Base-by-base conservation (phyloP, 345 rosid genomes). In the Hypericum androsaemum region DNA sequence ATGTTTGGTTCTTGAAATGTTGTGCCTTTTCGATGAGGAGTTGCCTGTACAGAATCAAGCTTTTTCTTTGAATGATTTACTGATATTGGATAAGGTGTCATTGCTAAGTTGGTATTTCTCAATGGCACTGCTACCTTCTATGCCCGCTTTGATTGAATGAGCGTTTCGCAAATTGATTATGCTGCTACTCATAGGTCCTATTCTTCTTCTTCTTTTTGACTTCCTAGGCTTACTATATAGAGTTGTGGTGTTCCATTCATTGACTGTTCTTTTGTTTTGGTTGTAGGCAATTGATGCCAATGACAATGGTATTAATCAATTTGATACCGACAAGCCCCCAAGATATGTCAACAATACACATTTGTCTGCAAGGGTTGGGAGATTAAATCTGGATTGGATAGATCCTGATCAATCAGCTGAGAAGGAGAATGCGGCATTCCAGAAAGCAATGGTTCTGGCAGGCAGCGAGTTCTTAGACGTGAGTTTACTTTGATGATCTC, bases 401-500 rank as follows among this genome's bases (percentile, higher is more conserved):
- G 95, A 92, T 32, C 95, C 84, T 36, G 85, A 88, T 71, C 98
- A 85, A 68, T 88, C 98, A 42, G 44, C 83, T 10, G 88, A 81
- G 72, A 85, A 73, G 66, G 98, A 92, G 80, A 83, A 88, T 53
- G 85, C 78, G 62, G 94, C 94, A 44, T 92, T 88, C 63, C 79
- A 72, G 47, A 64, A 28, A 67, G 95, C 90, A 64, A 80, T 92
- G 97, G 74, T 70, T 47, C 63, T 88, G 14, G 82, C 88, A 56
- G 98, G 95, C 37, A 73, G 74, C 53, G 97, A 88, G 74, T 92
- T 92, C 62, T 68, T 85, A 17, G 79, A 83, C 32, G 98, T 88
- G 71, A 79, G 82, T 8, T 56, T 70, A 44, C 54, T 45, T 16
- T 45, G 41, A 50, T 50, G 32, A n/a, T n/a, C n/a, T n/a, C n/a